These are phyloP conservation scores for Solanum arcanum DNA, from an alignment of 257 asterid genomes.

Conservation along the genomic window DNA sequence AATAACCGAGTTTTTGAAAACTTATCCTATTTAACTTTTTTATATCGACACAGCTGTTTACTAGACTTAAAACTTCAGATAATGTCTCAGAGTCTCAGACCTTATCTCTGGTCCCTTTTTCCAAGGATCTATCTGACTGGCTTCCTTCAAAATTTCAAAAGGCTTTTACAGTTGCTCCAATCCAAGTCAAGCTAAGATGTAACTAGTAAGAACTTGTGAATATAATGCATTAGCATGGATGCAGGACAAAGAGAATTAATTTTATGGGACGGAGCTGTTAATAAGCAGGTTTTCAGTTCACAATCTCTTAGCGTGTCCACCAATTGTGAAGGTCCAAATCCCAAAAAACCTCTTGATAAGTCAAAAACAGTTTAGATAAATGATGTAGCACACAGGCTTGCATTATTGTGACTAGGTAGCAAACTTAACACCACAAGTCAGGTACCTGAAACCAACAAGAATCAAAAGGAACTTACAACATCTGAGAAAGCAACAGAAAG, in stretches of 20 bases:
- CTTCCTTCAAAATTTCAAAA: not conserved
- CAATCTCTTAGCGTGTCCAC: not conserved
- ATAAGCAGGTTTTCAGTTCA: not conserved
- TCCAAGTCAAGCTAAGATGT: not conserved
- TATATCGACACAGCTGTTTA: not conserved
- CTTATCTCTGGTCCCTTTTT: not conserved
- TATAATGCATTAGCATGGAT: not conserved
- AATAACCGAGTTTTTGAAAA: not conserved
- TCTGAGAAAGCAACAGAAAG: constrained; percentile 97
- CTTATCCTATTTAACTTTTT: not conserved
- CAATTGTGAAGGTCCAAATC: not conserved
- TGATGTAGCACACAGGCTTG: not conserved
- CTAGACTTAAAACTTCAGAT: not conserved
- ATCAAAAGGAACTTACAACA: constrained; percentile 57
- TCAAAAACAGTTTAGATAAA: not conserved
- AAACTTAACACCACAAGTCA: not conserved
- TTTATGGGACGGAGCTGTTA: not conserved
- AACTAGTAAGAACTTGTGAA: not conserved
- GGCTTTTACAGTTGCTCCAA: not conserved
- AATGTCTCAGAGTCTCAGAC: not conserved
- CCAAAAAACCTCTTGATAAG: not conserved
- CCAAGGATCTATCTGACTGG: not conserved
- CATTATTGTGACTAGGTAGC: not conserved
- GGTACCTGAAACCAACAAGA: not conserved
- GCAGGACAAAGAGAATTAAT: not conserved